phyloP scores from a whole-genome alignment of 352 stramenopile genomes.

The Pythium scleroteichum region DNA sequence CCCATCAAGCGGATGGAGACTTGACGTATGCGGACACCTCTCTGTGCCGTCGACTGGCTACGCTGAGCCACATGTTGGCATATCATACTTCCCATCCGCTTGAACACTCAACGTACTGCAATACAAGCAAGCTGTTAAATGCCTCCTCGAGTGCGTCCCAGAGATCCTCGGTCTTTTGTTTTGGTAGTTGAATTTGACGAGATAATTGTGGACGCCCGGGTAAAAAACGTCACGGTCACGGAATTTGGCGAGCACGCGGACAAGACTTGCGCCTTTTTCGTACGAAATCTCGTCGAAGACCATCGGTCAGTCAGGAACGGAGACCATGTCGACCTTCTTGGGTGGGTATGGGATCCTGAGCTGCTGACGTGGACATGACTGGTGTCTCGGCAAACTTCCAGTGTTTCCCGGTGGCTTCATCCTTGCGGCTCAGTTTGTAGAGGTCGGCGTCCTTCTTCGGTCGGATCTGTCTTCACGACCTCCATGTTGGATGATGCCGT shows the following conservation, averaged over 20 bases:
- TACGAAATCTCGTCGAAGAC: constrained; percentile 98
- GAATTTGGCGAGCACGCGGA: constrained; percentile 72
- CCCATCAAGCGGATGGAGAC: no score
- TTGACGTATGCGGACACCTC: no score
- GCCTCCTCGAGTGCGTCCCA: constrained; percentile 92
- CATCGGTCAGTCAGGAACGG: constrained; percentile 93
- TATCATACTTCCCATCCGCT: no score
- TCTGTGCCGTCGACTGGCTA: no score
- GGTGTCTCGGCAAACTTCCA: constrained; percentile 91
- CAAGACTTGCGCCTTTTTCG: constrained; percentile 84
- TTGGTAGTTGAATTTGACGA: constrained; percentile 90
- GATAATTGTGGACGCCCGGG: constrained; percentile 91
- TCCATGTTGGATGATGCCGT: constrained; percentile 97
- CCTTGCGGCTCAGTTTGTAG: constrained; percentile 38
- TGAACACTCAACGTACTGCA: no score
- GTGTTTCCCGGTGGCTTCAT: constrained; percentile 48
- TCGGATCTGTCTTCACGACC: constrained; percentile 75
- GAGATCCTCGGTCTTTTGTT: constrained; percentile 95
- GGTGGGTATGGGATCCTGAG: constrained; percentile 92
- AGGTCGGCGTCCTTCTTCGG: constrained; percentile 58
- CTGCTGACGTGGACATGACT: constrained; percentile 94
- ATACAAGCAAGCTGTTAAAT: no score
- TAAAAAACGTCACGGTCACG: constrained; percentile 68
- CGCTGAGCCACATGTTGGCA: no score
- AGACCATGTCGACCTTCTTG: constrained; percentile 97